Conservation (phyloP, 2,329 filamentous ascomycete genomes). For the Alternaria conjuncta region DNA sequence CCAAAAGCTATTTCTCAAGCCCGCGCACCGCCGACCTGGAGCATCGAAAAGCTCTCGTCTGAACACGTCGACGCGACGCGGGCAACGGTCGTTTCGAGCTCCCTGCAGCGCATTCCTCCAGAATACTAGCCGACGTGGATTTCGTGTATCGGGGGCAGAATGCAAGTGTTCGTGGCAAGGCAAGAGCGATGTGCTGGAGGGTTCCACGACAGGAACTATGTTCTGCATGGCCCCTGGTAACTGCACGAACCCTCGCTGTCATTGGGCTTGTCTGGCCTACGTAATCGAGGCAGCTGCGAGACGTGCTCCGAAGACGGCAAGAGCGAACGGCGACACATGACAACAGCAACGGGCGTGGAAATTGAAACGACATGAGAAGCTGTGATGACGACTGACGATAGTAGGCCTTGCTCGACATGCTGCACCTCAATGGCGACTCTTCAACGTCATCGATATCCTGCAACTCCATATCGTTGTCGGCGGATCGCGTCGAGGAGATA, state of each 20-base stretch:
- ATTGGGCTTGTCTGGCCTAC: constrained; percentile 8
- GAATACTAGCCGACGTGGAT: constrained; percentile 33
- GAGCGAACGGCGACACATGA: not conserved
- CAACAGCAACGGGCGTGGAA: not conserved
- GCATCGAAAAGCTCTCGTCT: constrained; percentile 21
- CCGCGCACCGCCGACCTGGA: constrained; percentile 32
- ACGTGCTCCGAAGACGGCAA: constrained; percentile 7
- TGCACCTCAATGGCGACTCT: not conserved
- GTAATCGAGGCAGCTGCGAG: constrained; percentile 9
- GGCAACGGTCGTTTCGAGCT: constrained; percentile 27
- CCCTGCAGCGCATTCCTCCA: constrained; percentile 34
- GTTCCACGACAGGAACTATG: constrained; percentile 14
- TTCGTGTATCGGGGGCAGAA: constrained; percentile 32
- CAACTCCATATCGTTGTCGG: not conserved
- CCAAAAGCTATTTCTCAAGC: constrained; percentile 32
- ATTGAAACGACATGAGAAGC: not conserved
- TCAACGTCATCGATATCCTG: not conserved
- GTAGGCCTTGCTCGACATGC: constrained; percentile 10
- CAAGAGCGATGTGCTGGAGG: constrained; percentile 17
- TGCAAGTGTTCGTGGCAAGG: constrained; percentile 19
- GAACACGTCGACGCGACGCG: constrained; percentile 24
- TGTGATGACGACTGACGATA: constrained; percentile 23
- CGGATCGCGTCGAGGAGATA: constrained; percentile 21
- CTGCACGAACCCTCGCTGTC: constrained; percentile 8
- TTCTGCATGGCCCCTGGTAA: constrained; percentile 14